Conservation (phyloP, 73 alveolate genomes). For the Stentor roeselii region DNA sequence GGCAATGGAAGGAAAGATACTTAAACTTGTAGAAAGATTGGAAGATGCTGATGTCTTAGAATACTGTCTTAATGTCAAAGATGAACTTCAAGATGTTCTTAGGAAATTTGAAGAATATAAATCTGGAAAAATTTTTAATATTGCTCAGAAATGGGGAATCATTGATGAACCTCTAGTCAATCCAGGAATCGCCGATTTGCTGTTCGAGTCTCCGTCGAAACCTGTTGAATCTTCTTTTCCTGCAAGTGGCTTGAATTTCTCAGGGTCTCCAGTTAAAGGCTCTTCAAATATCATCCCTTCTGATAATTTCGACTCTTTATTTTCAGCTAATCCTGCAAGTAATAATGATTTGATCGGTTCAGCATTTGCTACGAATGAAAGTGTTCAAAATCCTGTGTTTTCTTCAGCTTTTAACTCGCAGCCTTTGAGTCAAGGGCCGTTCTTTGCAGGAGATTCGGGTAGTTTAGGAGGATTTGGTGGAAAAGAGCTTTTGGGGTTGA, state of each 20-base stretch:
- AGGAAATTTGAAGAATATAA: conserved; percentile 64
- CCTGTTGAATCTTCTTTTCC: too few species aligned
- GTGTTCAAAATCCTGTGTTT: too few species aligned
- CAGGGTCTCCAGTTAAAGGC: neutral
- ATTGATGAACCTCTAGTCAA: neutral
- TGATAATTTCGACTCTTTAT: neutral
- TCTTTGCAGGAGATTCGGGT: too few species aligned
- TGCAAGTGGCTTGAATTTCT: neutral
- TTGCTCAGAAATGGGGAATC: neutral
- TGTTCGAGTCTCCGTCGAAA: too few species aligned
- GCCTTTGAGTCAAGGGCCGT: too few species aligned
- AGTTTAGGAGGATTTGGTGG: too few species aligned
- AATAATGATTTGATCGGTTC: too few species aligned
- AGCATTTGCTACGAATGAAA: too few species aligned
- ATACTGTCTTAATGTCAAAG: conserved; percentile 63
- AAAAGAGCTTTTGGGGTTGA: too few species aligned
- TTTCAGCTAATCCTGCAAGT: too few species aligned
- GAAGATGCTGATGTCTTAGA: conserved; percentile 79
- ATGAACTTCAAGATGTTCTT: conserved; percentile 71
- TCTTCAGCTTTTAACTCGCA: too few species aligned
- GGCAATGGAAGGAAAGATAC: conserved; percentile 48
- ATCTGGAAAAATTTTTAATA: conserved; percentile 54
- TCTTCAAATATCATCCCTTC: neutral
- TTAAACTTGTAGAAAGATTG: conserved; percentile 39
- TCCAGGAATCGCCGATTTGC: neutral